Base-by-base conservation (phyloP, 1,139 yeast genomes). In the Debaryomyces sp. region DNA sequence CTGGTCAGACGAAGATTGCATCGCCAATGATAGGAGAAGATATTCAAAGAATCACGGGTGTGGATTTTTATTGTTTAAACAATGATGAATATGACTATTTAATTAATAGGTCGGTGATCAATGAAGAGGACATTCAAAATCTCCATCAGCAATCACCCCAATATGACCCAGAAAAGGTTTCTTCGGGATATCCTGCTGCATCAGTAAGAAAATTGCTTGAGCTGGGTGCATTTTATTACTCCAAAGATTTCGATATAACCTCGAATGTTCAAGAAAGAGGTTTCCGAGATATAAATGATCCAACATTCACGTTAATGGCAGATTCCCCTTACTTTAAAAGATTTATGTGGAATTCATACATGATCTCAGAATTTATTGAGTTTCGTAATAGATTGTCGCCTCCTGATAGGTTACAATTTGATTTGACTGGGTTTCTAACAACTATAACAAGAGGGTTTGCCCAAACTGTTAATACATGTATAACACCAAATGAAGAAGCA, bases 371-470 rank as follows among this genome's bases (percentile, higher is more conserved):
- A 54, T 64, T 87, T 30, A 70, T 85, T 2, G 79, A 76, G 36
- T 85, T 87, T 64, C 68, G 94, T 46, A 75, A 75, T 44, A 62
- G 89, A 42, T 68, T 87, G 27, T 70, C 84, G 1, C 61, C 66
- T 9, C 64, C 66, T 10, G 91, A 85, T 55, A 74, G 77, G 46
- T 58, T 60, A 2, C 63, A 58, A 7, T 82, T 86, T 54, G 92
- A 87, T 57, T 58, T 63, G 12, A 78, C 85, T 0, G 82, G 81
- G 17, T 84, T 87, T 54, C 60, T 85, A 34, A 75, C 82, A 0
- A 78, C 85, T 26, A 70, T 85, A 7, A 76, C 84, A 1, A 66
- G 94, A 59, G 95, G 95, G 0, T 87, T 80, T 66, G 86, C 82
- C 1, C 81, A 81, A 56, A 77, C 86, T 1, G 75, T 84, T 6